A percentile compares a stretch with the other conserved stretches of the same genome.
These are phyloP conservation scores for Heracleum sosnowskyi DNA, from an alignment of 129 eudicot species.

Conservation along the genomic window DNA sequence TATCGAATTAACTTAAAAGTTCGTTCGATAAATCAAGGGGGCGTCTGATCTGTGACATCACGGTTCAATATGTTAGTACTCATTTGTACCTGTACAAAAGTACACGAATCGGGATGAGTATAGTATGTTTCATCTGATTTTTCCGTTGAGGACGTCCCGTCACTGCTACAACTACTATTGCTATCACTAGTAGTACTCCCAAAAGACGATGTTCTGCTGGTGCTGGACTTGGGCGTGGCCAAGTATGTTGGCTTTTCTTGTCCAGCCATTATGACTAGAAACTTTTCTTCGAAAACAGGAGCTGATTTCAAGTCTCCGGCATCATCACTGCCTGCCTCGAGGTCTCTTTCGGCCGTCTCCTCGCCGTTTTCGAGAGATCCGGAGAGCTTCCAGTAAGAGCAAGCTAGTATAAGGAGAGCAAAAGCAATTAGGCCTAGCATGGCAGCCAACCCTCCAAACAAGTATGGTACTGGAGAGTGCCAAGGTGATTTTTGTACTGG, in stretches of 20 bases:
- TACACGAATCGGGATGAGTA: not conserved
- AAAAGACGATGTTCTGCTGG: slow-evolving; percentile 22
- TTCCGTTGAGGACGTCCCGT: not conserved
- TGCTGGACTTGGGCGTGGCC: slow-evolving; percentile 28
- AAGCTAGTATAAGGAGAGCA: slow-evolving; percentile 45
- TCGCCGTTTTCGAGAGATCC: slow-evolving; percentile 5
- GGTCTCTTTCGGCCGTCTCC: slow-evolving; percentile 11
- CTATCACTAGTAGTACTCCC: slow-evolving; percentile 16
- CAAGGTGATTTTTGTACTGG: slow-evolving; percentile 19
- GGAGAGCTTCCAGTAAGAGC: slow-evolving; percentile 47
- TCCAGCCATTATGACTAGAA: slow-evolving; percentile 51
- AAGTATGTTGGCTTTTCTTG: slow-evolving; percentile 37
- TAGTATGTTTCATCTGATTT: not conserved
- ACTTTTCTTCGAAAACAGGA: slow-evolving; percentile 17
- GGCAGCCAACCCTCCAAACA: slow-evolving; percentile 48
- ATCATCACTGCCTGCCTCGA: slow-evolving; percentile 18
- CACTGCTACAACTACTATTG: slow-evolving; percentile 10
- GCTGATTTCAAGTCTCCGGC: slow-evolving; percentile 11
- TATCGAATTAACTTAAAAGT: not conserved
- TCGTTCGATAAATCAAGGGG: not conserved
- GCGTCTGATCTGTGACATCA: not conserved
- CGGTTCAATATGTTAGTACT: not conserved
- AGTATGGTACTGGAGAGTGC: slow-evolving; percentile 53
- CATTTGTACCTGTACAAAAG: not conserved
- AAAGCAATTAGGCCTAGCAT: slow-evolving; percentile 43